A percentile compares a stretch with the other conserved stretches of the same genome.
These are phyloP conservation scores for Phytophthora brassicae DNA, from an alignment of 352 stramenopile genomes.

Conservation along the genomic window DNA sequence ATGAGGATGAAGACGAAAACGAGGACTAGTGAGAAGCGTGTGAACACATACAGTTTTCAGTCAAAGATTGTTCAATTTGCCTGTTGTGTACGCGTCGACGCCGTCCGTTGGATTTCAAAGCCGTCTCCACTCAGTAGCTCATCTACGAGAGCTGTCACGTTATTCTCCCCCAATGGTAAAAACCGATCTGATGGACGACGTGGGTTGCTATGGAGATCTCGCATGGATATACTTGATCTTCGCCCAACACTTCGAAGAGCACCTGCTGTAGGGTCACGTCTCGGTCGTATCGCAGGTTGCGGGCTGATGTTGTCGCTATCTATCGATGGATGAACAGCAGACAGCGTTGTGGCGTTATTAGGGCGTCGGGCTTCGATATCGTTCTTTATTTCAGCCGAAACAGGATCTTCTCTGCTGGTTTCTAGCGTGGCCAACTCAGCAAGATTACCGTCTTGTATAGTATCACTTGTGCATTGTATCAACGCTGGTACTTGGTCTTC, in stretches of 20 bases:
- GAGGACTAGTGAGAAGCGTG: slow-evolving; percentile 27
- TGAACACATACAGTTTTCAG: background rate
- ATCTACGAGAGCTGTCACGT: slow-evolving; percentile 50
- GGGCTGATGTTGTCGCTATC: background rate
- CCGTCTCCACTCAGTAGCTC: slow-evolving; percentile 53
- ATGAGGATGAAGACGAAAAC: slow-evolving; percentile 28
- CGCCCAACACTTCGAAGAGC: no score
- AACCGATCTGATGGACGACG: slow-evolving; percentile 22
- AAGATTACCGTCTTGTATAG: no score
- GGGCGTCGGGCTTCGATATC: slow-evolving; percentile 2
- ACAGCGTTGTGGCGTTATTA: slow-evolving; percentile 25
- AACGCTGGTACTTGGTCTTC: background rate
- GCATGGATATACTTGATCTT: slow-evolving; percentile 6
- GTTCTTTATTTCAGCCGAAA: background rate
- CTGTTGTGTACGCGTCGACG: slow-evolving; percentile 17
- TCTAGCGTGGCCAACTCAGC: no score
- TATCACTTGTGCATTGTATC: background rate
- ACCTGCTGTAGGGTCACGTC: background rate
- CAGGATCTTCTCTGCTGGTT: no score
- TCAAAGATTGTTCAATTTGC: slow-evolving; percentile 4
- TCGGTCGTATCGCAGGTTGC: background rate
- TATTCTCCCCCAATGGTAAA: slow-evolving; percentile 9
- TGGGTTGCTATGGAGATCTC: slow-evolving; percentile 11
- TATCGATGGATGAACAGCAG: slow-evolving; percentile 21
- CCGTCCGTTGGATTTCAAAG: slow-evolving; percentile 37